Conservation (phyloP, 2,329 filamentous ascomycete genomes). For the Alternaria arbusti region DNA sequence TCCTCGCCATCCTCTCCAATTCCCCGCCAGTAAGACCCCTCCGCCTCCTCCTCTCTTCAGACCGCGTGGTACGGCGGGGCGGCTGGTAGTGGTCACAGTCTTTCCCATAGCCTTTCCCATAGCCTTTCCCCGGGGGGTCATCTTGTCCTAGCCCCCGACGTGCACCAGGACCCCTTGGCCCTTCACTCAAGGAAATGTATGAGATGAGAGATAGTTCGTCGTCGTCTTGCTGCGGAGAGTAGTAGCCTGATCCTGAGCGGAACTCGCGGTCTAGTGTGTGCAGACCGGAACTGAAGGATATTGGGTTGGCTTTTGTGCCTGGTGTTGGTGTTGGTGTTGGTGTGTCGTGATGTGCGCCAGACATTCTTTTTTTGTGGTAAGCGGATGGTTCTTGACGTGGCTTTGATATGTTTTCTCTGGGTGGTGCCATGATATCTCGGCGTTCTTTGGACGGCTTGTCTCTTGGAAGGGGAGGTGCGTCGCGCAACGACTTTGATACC, state of each 20-base stretch:
- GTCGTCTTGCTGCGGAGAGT: neutral
- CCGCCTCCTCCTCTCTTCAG: neutral
- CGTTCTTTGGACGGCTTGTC: neutral
- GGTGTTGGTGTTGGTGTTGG: neutral
- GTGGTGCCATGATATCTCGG: neutral
- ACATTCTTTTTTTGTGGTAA: neutral
- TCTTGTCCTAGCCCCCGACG: rapidly evolving
- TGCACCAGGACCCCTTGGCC: rapidly evolving
- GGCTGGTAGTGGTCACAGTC: neutral
- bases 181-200: neutral
- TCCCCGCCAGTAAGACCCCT: neutral
- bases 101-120: neutral
- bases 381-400: neutral
- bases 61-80: neutral
- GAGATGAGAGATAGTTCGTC: neutral
- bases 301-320: neutral
- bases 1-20: neutral
- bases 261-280: neutral
- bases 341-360: neutral
- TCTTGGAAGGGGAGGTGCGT: neutral
- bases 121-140: too few species aligned
- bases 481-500: neutral
- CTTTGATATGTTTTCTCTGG: neutral
- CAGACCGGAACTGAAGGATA: neutral
- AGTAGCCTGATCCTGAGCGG: neutral